Evolutionary conservation across 2,329 filamentous ascomycete genomes (phyloP).

Genomic region (Monosporascus sp.): DNA sequence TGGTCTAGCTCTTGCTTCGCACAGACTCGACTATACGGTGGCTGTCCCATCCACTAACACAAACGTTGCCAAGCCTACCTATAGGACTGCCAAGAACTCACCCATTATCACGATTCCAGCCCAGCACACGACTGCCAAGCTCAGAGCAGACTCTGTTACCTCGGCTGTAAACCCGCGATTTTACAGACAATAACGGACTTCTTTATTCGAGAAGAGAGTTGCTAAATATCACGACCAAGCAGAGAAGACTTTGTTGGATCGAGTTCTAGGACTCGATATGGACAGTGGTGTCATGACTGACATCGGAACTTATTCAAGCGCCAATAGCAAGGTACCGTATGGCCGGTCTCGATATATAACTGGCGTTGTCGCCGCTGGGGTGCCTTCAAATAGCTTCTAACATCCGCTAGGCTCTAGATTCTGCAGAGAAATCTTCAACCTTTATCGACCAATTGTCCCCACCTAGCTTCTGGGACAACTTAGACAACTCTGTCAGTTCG

Average conservation of each 20-base stretch:
- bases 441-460: slow-evolving; percentile 26
- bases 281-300: slow-evolving; percentile 30
- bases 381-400: slow-evolving; percentile 10
- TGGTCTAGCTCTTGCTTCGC: not conserved
- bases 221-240: not conserved
- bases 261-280: slow-evolving; percentile 26
- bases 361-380: slow-evolving; percentile 3
- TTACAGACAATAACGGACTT: not conserved
- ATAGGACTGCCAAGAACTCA: not conserved
- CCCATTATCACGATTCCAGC: not conserved
- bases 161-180: not conserved
- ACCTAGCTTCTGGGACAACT: slow-evolving; percentile 28
- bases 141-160: not conserved
- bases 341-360: slow-evolving; percentile 2
- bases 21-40: not conserved
- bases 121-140: too few relatives aligned
- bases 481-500: slow-evolving; percentile 24
- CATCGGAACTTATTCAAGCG: slow-evolving; percentile 27
- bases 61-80: not conserved
- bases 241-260: slow-evolving; percentile 15
- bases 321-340: slow-evolving; percentile 26
- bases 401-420: slow-evolving; percentile 21
- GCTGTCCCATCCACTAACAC: not conserved
- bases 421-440: slow-evolving; percentile 24
- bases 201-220: slow-evolving; percentile 8